Base-by-base conservation (phyloP, 108 stramenopile species). In the Skeletonema potamos region DNA sequence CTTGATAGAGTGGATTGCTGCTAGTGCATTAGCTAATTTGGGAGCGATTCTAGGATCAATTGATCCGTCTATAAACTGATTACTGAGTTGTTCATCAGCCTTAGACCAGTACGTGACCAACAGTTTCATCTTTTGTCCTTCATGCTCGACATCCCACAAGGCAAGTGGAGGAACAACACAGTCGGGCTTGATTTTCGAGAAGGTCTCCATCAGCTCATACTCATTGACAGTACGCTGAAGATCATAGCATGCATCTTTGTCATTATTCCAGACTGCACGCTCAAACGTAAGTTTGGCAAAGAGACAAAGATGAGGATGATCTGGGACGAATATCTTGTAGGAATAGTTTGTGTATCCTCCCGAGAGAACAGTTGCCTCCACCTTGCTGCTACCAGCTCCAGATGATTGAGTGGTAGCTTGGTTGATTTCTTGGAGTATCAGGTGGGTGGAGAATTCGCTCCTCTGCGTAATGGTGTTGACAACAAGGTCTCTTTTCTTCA, bases 31-130 rank as follows among this genome's bases (percentile, higher is more conserved):
- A 4, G 84, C 87, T 26, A 80, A 20, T 43, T 84, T 66, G 2
- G 76, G 79, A n/a, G 81, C 62, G 26, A 83, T 44, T 15, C 87
- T 57, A 10, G 55, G 43, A 68, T 88, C 87, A 6, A 88, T 80
- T 6, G 62, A 54, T 4, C 87, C 87, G 43, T 82, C 73, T 28
- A 85, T 76, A 39, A 74, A 82, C 37, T 85, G 85, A 29, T 84
- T 68, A 68, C 36, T 51, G 9, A 68, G 73, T 34, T 84, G 82
- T 58, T 82, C 80, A 36, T 86, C 75, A 11, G 70, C 70, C n/a
- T 70, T 74, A 0, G 82, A 78, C 83, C 80, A 85, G 36, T 84
- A 68, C 0, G 76, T 76, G 4, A 85, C 76, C 17, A 88, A 36
- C 12, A 85, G 33, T 55, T 85, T 85, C 82, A 83, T 83, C 36